phyloP scores from a whole-genome alignment of 2,329 filamentous ascomycete genomes.

The Xylariaceae sp. region DNA sequence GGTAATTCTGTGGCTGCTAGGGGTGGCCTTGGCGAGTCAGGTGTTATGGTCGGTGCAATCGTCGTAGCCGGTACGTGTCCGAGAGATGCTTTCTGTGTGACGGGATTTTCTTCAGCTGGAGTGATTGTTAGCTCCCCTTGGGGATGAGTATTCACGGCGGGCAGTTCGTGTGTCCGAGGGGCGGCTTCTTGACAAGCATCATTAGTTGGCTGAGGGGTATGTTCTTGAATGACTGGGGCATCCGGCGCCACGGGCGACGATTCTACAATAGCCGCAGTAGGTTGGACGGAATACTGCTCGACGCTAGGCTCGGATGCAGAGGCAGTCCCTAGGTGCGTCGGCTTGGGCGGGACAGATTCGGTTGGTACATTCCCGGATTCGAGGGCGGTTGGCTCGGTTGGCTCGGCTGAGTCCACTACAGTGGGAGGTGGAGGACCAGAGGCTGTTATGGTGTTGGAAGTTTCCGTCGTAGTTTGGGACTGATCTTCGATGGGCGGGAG shows the following conservation, averaged over 20 bases:
- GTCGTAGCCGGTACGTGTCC: background rate
- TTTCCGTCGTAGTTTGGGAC: constrained; percentile 10
- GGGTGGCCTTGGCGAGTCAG: too few relatives aligned
- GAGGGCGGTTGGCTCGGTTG: constrained; percentile 6
- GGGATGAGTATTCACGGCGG: constrained; percentile 9
- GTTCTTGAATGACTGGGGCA: constrained; percentile 5
- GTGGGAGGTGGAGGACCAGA: constrained; percentile 15
- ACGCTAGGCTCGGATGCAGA: constrained; percentile 1
- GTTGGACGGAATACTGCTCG: constrained; percentile 1
- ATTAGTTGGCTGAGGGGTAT: constrained; percentile 2
- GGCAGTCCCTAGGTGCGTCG: constrained; percentile 4
- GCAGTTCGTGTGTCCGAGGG: constrained; percentile 3
- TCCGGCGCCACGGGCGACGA: constrained; percentile 6
- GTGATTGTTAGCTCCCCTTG: constrained; percentile 7
- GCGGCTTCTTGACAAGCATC: background rate
- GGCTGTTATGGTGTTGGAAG: too few relatives aligned
- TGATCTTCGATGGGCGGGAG: constrained; percentile 22
- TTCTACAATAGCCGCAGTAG: constrained; percentile 5
- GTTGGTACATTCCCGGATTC: constrained; percentile 1
- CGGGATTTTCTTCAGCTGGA: constrained; percentile 3
- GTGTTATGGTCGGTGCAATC: too few relatives aligned
- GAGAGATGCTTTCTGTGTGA: background rate
- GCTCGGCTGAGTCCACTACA: constrained; percentile 16
- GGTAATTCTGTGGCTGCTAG: constrained; percentile 8
- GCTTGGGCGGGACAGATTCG: constrained; percentile 3